Base-by-base conservation (phyloP, 768 basidiomycete genomes). In the Auriscalpium microsporum region DNA sequence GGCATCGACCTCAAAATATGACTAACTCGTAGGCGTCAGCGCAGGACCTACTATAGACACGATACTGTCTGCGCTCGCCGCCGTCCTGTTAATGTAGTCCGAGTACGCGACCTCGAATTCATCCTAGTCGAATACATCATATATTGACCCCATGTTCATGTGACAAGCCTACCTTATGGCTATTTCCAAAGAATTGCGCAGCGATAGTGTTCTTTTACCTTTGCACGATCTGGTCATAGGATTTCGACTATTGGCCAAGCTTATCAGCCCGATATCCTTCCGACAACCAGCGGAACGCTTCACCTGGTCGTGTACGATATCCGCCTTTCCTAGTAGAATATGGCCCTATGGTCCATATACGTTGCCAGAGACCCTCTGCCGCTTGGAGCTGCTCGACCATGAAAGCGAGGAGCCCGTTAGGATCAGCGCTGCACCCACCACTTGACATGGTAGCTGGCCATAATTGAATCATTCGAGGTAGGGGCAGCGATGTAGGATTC, bases 341-440 rank as follows among this genome's bases (percentile, higher is more conserved):
- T 83, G 82, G 82, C 1, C 73, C 81, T 16, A 82, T 79, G 61
- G 85, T 78, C 80, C 82, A 84, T 0, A 71, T 82, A 17, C 80
- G 74, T 60, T 83, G 74, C 0, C 82, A 81, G 0, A 74, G 73
- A 56, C 78, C 75, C 66, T 86, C 83, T 3, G 84, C 81, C 1
- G 69, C 71, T 65, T 84, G 82, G 4, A 86, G 71, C 59, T 84
- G 69, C 16, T 71, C 64, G 0, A 78, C 75, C 21, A 76, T 65
- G 66, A 84, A 86, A 0, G 70, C 72, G 8, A 86, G 65, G 48
- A 85, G 72, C 8, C 80, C 82, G 59, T 83, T 82, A 10, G 83
- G 82, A 63, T 86, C 84, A 5, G 77, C 72, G 46, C 74, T 74
- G n/a, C n/a, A n/a, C n/a, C n/a, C n/a, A n/a, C n/a, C n/a, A n/a